These are phyloP conservation scores for Mortierella hygrophila DNA, from an alignment of 192 early-diverging fungal genomes.

Conservation along the genomic window DNA sequence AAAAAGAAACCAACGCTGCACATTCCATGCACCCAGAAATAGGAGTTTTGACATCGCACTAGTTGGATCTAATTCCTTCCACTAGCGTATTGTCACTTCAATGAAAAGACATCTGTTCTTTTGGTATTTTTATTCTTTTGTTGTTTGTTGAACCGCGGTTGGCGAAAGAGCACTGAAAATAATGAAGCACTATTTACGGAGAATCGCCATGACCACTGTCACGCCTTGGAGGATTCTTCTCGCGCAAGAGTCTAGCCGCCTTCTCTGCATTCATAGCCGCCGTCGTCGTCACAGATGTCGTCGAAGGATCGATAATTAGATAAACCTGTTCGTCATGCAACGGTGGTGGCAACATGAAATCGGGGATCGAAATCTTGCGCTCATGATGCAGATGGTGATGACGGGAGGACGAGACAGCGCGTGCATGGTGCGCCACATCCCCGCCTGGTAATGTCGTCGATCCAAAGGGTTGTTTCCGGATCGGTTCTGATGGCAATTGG, in stretches of 20 bases:
- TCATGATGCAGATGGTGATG: constrained; percentile 21
- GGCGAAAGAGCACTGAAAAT: not conserved
- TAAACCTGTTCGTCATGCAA: constrained; percentile 34
- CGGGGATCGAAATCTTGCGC: constrained; percentile 46
- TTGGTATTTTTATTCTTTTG: not conserved
- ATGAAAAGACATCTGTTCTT: no score
- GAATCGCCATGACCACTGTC: constrained; percentile 47
- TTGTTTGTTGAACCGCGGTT: not conserved
- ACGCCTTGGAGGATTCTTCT: constrained; percentile 28
- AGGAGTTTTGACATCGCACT: no score
- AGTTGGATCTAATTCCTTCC: no score
- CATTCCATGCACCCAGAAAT: no score
- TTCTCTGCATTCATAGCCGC: not conserved
- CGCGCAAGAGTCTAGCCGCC: not conserved
- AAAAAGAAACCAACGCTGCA: no score
- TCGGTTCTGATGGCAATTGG: not conserved
- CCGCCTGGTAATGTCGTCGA: not conserved
- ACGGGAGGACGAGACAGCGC: not conserved
- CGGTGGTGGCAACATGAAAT: constrained; percentile 38
- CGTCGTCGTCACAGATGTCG: not conserved
- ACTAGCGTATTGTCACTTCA: not conserved
- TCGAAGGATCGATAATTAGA: constrained; percentile 26
- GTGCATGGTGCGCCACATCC: not conserved
- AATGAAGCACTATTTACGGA: constrained; percentile 1
- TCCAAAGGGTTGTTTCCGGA: not conserved